These are phyloP conservation scores for Penicillium sp. DNA, from an alignment of 2,329 filamentous ascomycete genomes.

Conservation along the genomic window DNA sequence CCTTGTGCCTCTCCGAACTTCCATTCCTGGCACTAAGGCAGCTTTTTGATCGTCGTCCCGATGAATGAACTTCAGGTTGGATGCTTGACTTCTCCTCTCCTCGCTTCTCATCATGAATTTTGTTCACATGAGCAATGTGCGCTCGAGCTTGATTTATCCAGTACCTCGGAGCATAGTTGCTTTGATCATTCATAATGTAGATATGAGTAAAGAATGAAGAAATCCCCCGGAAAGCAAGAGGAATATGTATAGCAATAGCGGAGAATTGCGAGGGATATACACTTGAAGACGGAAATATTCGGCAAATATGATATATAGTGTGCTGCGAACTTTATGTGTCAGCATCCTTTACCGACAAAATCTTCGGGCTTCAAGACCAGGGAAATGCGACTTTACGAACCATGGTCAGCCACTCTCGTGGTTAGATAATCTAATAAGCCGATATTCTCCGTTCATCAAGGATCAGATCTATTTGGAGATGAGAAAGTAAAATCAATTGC, in stretches of 20 bases:
- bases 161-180: not conserved
- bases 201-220: not conserved
- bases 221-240: not conserved
- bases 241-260: not conserved
- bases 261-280: too few relatives aligned
- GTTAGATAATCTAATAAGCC: too few relatives aligned
- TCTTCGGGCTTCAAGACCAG: too few relatives aligned
- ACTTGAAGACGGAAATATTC: not conserved
- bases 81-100: not conserved
- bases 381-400: too few relatives aligned
- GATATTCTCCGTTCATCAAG: too few relatives aligned
- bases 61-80: not conserved
- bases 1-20: not conserved
- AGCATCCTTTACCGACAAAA: not conserved
- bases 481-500: too few relatives aligned
- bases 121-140: not conserved
- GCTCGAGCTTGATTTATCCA: not conserved
- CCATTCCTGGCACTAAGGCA: not conserved
- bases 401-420: too few relatives aligned
- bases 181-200: not conserved
- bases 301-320: not conserved
- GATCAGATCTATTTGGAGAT: too few relatives aligned
- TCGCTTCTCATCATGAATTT: not conserved
- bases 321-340: not conserved
- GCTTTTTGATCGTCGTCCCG: not conserved